Evolutionary conservation across 345 rosid genomes (phyloP), one percentile per base, ranked within the genome.

Genomic region (Aurinia saxatilis): DNA sequence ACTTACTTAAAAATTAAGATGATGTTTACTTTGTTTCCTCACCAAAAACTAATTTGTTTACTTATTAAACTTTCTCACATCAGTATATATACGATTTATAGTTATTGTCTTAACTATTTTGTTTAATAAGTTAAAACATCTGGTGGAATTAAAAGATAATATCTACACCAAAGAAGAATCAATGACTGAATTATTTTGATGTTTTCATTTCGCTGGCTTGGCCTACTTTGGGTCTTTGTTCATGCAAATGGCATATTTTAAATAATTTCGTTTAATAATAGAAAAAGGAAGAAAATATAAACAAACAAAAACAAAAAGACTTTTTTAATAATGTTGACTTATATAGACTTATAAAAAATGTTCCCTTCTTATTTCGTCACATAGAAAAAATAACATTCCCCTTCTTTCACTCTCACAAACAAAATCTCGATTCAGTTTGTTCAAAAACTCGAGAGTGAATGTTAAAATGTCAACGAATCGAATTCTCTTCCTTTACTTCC

Each of bases 401-500:
- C 31, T 27, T 27, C 31, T n/a, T 4, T 21, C 25, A 1, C 25
- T 4, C 31, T 4, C 31, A 0, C 6, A 30, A 12, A 18, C 1
- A n/a, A n/a, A n/a, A n/a, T n/a, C 29, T 49, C 16, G 1, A 13
- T 37, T 1, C 0, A 7, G 25, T 8, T 8, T 48, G 37, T 60
- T 60, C 41, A 33, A 2, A 54, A 33, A 21, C 37, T 30, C 25
- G 8, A 10, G 1, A 1, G 7, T 27, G 4, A 5, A 65, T 50
- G 48, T 45, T 31, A 44, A 21, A 57, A 76, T 71, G 80, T 55
- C 29, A 9, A 38, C 36, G 0, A 37, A 2, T 49, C 57, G 57
- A 38, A 9, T 62, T 40, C 17, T 77, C 41, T 34, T 72, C 53
- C 5, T 63, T 34, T 49, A 47, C 63, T n/a, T n/a, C n/a, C 44